A percentile compares a stretch with the other conserved stretches of the same genome.
These are phyloP conservation scores for Helicocarpus griseus DNA, from an alignment of 2,329 filamentous ascomycete species.

Conservation along the genomic window DNA sequence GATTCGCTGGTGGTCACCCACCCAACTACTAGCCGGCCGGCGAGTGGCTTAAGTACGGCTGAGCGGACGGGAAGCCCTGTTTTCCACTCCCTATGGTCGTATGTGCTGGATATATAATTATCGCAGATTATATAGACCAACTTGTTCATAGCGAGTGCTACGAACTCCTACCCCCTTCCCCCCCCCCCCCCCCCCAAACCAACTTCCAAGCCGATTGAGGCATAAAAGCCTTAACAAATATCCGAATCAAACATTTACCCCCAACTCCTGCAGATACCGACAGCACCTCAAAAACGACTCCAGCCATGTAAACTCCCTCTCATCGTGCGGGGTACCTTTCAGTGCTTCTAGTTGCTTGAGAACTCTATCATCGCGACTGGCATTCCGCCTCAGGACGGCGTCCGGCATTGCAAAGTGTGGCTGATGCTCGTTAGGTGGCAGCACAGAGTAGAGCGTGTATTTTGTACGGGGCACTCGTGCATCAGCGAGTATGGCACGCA, in stretches of 20 bases:
- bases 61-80: no score
- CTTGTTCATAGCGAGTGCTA: no score
- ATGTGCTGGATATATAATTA: no score
- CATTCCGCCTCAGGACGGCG: not conserved
- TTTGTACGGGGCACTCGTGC: not conserved
- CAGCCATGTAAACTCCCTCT: conserved; percentile 14
- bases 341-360: not conserved
- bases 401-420: no score
- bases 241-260: not conserved
- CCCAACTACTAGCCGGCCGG: no score
- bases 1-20: no score
- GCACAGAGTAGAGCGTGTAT: not conserved
- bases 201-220: no score
- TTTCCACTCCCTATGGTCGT: no score
- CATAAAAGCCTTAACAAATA: not conserved
- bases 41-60: no score
- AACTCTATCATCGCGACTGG: not conserved
- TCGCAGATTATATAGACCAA: no score
- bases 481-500: not conserved
- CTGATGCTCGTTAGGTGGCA: not conserved
- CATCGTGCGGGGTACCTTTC: conserved; percentile 8
- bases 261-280: conserved; percentile 3
- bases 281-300: conserved; percentile 10
- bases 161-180: no score
- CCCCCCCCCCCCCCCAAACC: no score